Percentiles rank a stretch among this genome's conserved stretches.
These are phyloP conservation scores for Pseudogymnoascus sp. DNA, from an alignment of 2,329 filamentous ascomycete genomes.

Conservation along the genomic window DNA sequence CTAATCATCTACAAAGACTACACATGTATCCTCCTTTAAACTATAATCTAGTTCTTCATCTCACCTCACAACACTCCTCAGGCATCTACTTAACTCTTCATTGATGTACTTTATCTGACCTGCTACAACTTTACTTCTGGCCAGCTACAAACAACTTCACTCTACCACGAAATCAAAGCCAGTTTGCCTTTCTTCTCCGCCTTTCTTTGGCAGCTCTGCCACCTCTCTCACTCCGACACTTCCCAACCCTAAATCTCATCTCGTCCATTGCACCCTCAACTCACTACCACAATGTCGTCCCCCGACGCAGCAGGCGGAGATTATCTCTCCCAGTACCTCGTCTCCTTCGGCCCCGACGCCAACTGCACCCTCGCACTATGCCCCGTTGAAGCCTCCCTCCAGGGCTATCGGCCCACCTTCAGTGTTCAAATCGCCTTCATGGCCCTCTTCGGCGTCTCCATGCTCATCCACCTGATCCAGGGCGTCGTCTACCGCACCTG, in stretches of 20 bases:
- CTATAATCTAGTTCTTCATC: slow-evolving; percentile 10
- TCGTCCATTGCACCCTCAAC: slow-evolving; percentile 10
- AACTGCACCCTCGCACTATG: slow-evolving; percentile 32
- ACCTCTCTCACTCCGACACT: slow-evolving; percentile 7
- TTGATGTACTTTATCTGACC: not conserved
- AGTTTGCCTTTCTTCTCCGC: slow-evolving; percentile 9
- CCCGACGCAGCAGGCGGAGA: not conserved
- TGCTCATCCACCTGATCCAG: slow-evolving; percentile 31
- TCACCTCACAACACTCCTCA: slow-evolving; percentile 11
- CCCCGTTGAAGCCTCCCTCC: slow-evolving; percentile 32
- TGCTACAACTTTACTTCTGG: not conserved
- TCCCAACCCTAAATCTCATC: not conserved
- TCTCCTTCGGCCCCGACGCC: slow-evolving; percentile 14
- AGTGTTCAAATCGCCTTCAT: slow-evolving; percentile 45
- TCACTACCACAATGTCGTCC: slow-evolving; percentile 10
- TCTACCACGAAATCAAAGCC: slow-evolving; percentile 11
- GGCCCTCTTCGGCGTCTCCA: slow-evolving; percentile 40
- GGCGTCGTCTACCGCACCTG: slow-evolving; percentile 26
- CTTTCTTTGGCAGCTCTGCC: slow-evolving; percentile 10
- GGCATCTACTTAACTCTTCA: slow-evolving; percentile 10
- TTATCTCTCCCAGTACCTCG: slow-evolving; percentile 11
- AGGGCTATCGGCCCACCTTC: slow-evolving; percentile 47
- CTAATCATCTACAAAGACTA: not conserved
- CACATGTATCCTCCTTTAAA: slow-evolving; percentile 3
- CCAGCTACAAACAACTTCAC: not conserved